Base-by-base conservation (phyloP, 208 protist genomes). In the Trypanosoma scelopori region DNA sequence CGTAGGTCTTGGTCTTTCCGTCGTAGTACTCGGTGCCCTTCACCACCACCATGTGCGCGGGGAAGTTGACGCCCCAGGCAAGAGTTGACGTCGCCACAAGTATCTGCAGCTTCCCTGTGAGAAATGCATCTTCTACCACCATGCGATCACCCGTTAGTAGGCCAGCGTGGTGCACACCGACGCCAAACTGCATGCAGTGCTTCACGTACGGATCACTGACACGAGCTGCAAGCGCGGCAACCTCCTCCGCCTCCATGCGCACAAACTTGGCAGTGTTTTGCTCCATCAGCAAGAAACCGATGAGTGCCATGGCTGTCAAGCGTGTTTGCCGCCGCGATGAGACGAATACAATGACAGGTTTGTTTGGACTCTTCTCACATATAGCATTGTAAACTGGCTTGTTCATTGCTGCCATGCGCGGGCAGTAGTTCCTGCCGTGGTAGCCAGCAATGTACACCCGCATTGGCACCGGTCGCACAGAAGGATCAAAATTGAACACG, bases 11-110 rank as follows among this genome's bases (percentile, higher is more conserved):
- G 6, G 89, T 95, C 72, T 98, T 98, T 25, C 91, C 93, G 81
- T 99, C 98, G 75, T 96, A 99, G 85, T 95, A 99, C 79, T 99
- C 98, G 37, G 98, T 99, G n/a, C 99, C 99, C 80, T 99, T 99
- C 43, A 99, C 95, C 23, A 99, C 89, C 37, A 99, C 99, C 74
- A 99, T 94, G 87, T 99, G 98, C 3, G 99, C 99, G 0, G 99
- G 98, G 39, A 99, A 92, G 89, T 99, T 99, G n/a, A 99, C 97
- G 63, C 99, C 99, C 99, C 98, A 99, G 20, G 98, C 99, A 15
- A 99, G 83, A 15, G 99, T 99, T 39, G 89, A 93, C 0, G 98
- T 99, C 7, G 97, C 98, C 18, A 99, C 97, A 13, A 99, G 91
- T 6, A 99, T 89, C 72, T 99, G 96, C 64, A 99, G 87, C 71